Conservation (phyloP, 2,329 filamentous ascomycete species). For the Aspergillus phoenicis region DNA sequence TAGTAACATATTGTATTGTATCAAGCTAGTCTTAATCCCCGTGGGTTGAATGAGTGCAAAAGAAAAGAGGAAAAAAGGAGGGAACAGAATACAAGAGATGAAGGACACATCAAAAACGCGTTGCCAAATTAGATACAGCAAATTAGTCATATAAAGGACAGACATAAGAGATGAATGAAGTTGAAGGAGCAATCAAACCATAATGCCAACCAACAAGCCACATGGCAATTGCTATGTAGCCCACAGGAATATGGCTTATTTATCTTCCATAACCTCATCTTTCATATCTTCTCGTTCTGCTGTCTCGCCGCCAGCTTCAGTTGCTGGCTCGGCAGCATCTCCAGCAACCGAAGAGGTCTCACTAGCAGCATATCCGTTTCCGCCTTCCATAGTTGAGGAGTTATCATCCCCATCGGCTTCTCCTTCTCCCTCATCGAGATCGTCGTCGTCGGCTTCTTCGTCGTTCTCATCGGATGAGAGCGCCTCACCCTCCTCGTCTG, state of each 20-base stretch:
- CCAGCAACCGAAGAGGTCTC: slow-evolving; percentile 35
- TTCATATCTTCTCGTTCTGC: slow-evolving; percentile 23
- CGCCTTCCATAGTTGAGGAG: slow-evolving; percentile 34
- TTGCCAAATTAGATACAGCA: neutral
- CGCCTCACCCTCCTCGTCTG: slow-evolving; percentile 27
- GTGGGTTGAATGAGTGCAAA: neutral
- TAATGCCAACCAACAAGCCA: neutral
- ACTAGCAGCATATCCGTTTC: slow-evolving; percentile 37
- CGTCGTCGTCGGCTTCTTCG: slow-evolving; percentile 37
- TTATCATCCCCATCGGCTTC: slow-evolving; percentile 35
- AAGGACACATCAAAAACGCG: neutral
- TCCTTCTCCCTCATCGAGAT: slow-evolving; percentile 37
- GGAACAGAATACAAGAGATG: neutral
- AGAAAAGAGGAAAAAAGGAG: neutral
- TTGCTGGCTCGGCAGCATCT: slow-evolving; percentile 15
- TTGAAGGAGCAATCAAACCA: neutral
- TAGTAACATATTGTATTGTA: neutral
- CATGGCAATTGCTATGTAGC: neutral
- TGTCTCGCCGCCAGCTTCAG: slow-evolving; percentile 6
- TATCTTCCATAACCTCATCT: slow-evolving; percentile 34
- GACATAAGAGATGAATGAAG: slow-evolving; percentile 8
- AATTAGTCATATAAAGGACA: slow-evolving; percentile 1
- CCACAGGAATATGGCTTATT: neutral
- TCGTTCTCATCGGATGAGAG: slow-evolving; percentile 35
- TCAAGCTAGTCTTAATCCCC: neutral